Conservation (phyloP, 306 rosid genomes). For the Vigna radiata region DNA sequence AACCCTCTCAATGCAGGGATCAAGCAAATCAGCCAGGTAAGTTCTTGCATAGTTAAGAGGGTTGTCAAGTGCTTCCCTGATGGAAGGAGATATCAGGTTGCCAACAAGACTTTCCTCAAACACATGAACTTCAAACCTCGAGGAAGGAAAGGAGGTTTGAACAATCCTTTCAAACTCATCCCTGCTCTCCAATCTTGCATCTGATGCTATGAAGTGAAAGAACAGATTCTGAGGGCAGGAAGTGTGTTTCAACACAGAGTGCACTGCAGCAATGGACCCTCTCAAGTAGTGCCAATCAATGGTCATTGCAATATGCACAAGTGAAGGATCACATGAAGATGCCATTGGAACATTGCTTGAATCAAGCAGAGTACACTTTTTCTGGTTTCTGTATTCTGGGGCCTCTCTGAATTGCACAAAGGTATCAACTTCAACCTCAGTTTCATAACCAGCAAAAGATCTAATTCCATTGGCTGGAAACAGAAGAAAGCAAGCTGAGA, state of each 20-base stretch:
- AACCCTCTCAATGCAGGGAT: slow-evolving; percentile 71
- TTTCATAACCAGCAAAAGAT: slow-evolving; percentile 49
- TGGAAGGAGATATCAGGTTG: slow-evolving; percentile 77
- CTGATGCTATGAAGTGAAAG: slow-evolving; percentile 86
- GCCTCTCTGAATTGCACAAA: slow-evolving; percentile 62
- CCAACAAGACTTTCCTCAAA: slow-evolving; percentile 59
- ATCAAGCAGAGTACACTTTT: slow-evolving; percentile 50
- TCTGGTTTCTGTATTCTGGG: slow-evolving; percentile 66
- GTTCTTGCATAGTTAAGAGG: slow-evolving; percentile 93
- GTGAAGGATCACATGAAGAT: slow-evolving; percentile 56
- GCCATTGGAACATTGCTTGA: slow-evolving; percentile 5
- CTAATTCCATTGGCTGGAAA: slow-evolving; percentile 51
- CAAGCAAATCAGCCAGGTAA: slow-evolving; percentile 81
- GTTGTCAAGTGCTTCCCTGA: slow-evolving; percentile 79
- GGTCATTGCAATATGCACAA: slow-evolving; percentile 84
- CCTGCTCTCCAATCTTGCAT: slow-evolving; percentile 48
- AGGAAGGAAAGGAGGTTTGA: slow-evolving; percentile 61
- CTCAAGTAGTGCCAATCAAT: slow-evolving; percentile 77
- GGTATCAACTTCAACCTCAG: slow-evolving; percentile 34
- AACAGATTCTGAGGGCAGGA: slow-evolving; percentile 82
- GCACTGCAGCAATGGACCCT: slow-evolving; percentile 84
- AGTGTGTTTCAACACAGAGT: slow-evolving; percentile 77
- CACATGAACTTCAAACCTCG: slow-evolving; percentile 65
- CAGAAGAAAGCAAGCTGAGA: slow-evolving; percentile 37
- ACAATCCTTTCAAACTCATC: slow-evolving; percentile 52